A percentile compares a stretch with the other conserved stretches of the same genome.
phyloP scores from a whole-genome alignment of 352 stramenopile genomes.

The Pythium chondricola region DNA sequence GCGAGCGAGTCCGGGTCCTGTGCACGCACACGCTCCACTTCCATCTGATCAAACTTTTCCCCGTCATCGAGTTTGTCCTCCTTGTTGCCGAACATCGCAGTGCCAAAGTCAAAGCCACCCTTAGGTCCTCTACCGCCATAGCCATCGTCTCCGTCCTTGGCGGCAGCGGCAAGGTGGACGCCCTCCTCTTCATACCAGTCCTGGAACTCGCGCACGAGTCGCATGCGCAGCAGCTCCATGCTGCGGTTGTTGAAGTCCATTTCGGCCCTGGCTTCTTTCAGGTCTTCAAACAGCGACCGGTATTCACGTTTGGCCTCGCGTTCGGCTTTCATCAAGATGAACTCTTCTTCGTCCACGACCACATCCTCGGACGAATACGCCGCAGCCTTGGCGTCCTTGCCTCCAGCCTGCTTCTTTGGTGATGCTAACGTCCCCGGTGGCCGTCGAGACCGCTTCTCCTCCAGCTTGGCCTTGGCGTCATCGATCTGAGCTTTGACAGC shows the following conservation, averaged over 20 bases:
- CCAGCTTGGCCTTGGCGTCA: conserved; percentile 38
- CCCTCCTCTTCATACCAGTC: conserved; percentile 70
- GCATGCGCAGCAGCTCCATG: conserved; percentile 69
- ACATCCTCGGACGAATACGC: conserved; percentile 36
- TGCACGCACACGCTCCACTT: conserved; percentile 77
- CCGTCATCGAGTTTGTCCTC: conserved; percentile 87
- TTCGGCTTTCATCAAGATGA: conserved; percentile 78
- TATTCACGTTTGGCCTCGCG: conserved; percentile 85
- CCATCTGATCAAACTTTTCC: conserved; percentile 90
- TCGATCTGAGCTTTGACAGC: conserved; percentile 76
- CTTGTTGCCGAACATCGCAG: conserved; percentile 19
- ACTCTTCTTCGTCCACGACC: conserved; percentile 92
- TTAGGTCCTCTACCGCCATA: conserved; percentile 1
- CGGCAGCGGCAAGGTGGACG: conserved; percentile 21
- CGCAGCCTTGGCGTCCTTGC: conserved; percentile 9
- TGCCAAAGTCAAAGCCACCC: conserved; percentile 6
- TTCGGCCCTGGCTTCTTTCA: conserved; percentile 74
- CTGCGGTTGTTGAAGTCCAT: conserved; percentile 58
- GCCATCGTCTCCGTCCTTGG: conserved; percentile 26
- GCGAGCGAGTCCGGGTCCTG: conserved; percentile 88
- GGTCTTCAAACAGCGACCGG: conserved; percentile 70
- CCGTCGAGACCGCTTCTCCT: conserved; percentile 50
- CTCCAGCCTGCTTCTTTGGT: background rate
- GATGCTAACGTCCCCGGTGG: conserved; percentile 3
- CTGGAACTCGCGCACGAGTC: conserved; percentile 79